phyloP scores from a whole-genome alignment of 2,329 filamentous ascomycete genomes.

The Botrytis fabae region DNA sequence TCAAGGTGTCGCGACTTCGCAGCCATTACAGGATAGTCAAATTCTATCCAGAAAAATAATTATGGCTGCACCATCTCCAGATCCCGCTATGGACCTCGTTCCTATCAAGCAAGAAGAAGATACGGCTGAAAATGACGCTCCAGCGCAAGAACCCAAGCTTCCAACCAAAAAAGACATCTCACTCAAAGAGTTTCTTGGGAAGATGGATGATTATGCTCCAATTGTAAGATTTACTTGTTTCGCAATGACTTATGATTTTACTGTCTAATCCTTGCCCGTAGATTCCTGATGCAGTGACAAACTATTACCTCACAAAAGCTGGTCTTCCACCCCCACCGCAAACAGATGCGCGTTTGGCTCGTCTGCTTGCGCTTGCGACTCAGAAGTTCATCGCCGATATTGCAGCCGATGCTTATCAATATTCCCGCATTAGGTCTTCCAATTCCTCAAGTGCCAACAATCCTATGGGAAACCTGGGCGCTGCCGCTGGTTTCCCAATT shows the following conservation, averaged over 20 bases:
- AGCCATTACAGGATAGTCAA: constrained; percentile 7
- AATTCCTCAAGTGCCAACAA: constrained; percentile 86
- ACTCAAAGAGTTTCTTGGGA: constrained; percentile 85
- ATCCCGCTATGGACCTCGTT: constrained; percentile 38
- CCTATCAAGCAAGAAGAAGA: constrained; percentile 36
- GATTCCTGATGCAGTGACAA: constrained; percentile 96
- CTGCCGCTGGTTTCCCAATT: constrained; percentile 67
- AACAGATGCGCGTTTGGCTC: constrained; percentile 85
- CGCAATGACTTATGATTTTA: constrained; percentile 12
- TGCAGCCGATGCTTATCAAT: constrained; percentile 96
- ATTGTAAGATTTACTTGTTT: constrained; percentile 64
- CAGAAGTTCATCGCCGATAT: constrained; percentile 99
- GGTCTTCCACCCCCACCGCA: constrained; percentile 90
- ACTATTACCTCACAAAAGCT: constrained; percentile 96
- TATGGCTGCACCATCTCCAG: constrained; percentile 41
- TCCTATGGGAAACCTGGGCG: constrained; percentile 83
- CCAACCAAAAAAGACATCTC: constrained; percentile 88
- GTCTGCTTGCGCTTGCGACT: constrained; percentile 92
- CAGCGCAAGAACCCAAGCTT: constrained; percentile 60
- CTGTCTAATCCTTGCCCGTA: constrained; percentile 43
- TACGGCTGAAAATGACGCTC: constrained; percentile 48
- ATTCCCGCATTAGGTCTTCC: constrained; percentile 90
- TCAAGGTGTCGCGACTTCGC: not conserved
- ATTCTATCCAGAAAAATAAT: constrained; percentile 23
- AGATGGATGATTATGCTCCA: constrained; percentile 98